Base-by-base conservation (phyloP, 2,329 filamentous ascomycete genomes). In the Chaetomiaceae sp. region DNA sequence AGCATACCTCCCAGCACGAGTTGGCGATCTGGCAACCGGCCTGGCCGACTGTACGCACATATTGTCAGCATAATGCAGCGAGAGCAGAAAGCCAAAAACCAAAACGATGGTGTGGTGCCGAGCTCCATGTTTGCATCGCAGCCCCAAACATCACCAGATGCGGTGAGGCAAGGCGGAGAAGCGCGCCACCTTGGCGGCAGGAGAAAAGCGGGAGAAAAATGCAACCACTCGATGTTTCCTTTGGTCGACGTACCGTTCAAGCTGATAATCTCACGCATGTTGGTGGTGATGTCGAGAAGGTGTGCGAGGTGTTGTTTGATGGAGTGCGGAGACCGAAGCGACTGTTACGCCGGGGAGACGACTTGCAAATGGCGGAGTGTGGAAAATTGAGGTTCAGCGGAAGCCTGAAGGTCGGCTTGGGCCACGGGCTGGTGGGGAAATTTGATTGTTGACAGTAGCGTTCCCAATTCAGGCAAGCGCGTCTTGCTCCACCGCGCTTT, bases 21-120 rank as follows among this genome's bases (percentile, higher is more conserved):
- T 99, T 99, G 78, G 92, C 93, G 71, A 99, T 99, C 75, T 99
- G 93, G 85, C 93, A 97, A 87, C 93, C 93, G 73, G 93, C 93
- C 84, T 99, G 93, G 77, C 93, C 93, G 82, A 99, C 93, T 99
- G 68, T 46, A 50, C 16, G 45, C 45, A 34, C 43, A 27, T 8
- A n/a, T 57, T 25, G 58, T 62, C 53, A 62, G 60, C 44, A 58
- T 44, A n/a, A 19, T 40, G 10, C 9, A 16, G 43, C 16, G 30
- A 6, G 10, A 10, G 25, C 10, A 27, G 25, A 10, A 27, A 27
- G 25, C 6, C 10, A 31, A 7, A 30, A 16, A 6, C 25, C 8
- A 31, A 12, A n/a, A 44, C 25, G 12, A 16, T 23, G 17, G 42
- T 10, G 31, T 21, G 46, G 16, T n/a, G 42, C 30, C 23, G 51